A percentile compares a stretch with the other conserved stretches of the same genome.
Conservation (phyloP, 148 eudicot genomes). For the Bassia scoparia region DNA sequence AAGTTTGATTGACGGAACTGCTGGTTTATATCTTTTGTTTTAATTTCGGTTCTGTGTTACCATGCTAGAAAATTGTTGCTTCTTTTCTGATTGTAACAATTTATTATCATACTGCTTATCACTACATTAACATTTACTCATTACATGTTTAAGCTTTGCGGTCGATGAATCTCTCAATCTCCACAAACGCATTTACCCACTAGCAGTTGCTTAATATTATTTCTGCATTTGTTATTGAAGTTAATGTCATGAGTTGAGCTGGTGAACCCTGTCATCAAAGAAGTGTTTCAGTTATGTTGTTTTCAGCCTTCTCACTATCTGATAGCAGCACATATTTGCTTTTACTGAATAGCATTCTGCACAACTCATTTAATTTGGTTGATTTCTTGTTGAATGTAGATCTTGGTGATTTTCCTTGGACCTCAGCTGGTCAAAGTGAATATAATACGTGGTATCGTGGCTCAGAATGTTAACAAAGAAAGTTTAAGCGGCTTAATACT, state of each 20-base stretch:
- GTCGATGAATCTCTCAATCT: background rate
- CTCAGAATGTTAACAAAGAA: slow-evolving; percentile 58
- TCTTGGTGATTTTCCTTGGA: slow-evolving; percentile 62
- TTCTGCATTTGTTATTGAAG: background rate
- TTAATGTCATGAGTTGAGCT: background rate
- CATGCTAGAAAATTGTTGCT: background rate
- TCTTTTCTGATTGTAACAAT: background rate
- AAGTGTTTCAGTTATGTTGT: too few relatives aligned
- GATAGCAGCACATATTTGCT: background rate
- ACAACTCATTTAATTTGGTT: background rate
- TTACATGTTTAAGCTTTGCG: too few relatives aligned
- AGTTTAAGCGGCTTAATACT: slow-evolving; percentile 61
- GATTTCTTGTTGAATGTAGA: slow-evolving; percentile 36
- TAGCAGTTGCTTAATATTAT: background rate
- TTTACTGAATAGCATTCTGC: background rate
- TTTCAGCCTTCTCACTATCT: background rate
- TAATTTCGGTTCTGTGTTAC: background rate
- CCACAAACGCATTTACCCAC: background rate
- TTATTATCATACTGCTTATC: too few relatives aligned
- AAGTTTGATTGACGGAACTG: background rate
- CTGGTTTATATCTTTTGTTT: background rate
- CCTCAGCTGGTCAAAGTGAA: slow-evolving; percentile 56
- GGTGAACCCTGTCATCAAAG: background rate
- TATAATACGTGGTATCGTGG: slow-evolving; percentile 44
- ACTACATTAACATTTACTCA: too few relatives aligned